Conservation (phyloP, 2,329 filamentous ascomycete species). For the Peltaster fructicola region DNA sequence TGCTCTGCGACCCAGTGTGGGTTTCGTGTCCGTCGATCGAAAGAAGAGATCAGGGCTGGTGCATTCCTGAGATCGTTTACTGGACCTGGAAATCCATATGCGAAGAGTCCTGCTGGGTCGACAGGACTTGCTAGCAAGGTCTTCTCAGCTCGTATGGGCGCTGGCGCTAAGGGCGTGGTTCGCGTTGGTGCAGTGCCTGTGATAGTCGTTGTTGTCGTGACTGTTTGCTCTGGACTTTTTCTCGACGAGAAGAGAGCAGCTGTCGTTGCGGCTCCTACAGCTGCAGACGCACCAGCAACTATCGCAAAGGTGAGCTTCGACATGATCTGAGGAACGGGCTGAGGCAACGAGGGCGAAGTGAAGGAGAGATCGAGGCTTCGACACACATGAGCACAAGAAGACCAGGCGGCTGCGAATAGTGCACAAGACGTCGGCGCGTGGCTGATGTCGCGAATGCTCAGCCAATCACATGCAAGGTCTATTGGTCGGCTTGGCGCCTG, state of each 20-base stretch:
- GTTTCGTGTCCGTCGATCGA: constrained; percentile 79
- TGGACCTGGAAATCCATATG: constrained; percentile 71
- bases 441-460: too few relatives aligned
- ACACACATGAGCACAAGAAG: too few relatives aligned
- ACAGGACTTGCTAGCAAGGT: constrained; percentile 18
- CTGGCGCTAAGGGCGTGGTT: constrained; percentile 12
- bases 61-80: constrained; percentile 65
- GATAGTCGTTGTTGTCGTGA: constrained; percentile 19
- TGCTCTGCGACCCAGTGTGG: constrained; percentile 87
- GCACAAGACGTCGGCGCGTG: too few relatives aligned
- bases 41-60: constrained; percentile 64
- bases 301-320: constrained; percentile 33
- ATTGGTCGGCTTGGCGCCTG: too few relatives aligned
- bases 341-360: too few relatives aligned
- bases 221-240: constrained; percentile 10
- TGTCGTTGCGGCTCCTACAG: constrained; percentile 30
- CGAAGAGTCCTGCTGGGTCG: constrained; percentile 33
- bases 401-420: too few relatives aligned
- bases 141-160: constrained; percentile 9
- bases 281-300: constrained; percentile 30
- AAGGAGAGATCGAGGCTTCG: too few relatives aligned
- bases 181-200: constrained; percentile 8
- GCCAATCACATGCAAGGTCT: too few relatives aligned
- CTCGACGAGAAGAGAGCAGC: constrained; percentile 27
- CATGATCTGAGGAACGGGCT: too few relatives aligned